Conservation (phyloP, 208 protist species). For the Crithidia sp. region DNA sequence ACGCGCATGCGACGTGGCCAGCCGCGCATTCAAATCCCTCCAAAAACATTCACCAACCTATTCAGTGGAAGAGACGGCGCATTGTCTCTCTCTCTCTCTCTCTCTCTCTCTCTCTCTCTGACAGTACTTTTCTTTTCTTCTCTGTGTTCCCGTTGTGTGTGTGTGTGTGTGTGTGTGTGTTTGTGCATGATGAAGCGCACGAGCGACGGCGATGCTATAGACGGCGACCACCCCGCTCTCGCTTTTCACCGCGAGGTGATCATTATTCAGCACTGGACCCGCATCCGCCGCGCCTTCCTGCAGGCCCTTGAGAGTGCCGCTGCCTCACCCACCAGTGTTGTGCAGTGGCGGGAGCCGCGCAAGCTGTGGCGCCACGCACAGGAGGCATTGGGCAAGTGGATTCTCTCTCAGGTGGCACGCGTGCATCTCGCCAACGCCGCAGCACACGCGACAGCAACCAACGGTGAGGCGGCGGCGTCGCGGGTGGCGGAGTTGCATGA, state of each 20-base stretch:
- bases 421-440: conserved; percentile 24
- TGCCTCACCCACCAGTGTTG: not conserved
- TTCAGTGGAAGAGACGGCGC: not conserved
- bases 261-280: conserved; percentile 69
- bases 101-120: not conserved
- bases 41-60: too few species aligned
- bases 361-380: conserved; percentile 89
- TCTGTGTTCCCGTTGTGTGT: not conserved
- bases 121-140: not conserved
- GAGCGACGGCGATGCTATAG: conserved; percentile 30
- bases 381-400: conserved; percentile 88
- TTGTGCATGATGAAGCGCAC: conserved; percentile 56
- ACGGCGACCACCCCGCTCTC: conserved; percentile 61
- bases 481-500: conserved; percentile 18
- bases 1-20: too few species aligned
- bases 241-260: conserved; percentile 85
- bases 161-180: not conserved
- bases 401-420: conserved; percentile 84
- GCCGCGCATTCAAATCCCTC: too few species aligned
- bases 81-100: not conserved
- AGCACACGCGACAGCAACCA: too few species aligned
- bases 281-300: conserved; percentile 74
- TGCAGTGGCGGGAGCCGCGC: conserved; percentile 68
- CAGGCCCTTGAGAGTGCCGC: conserved; percentile 38
- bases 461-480: not conserved